Conservation (phyloP, 2,329 filamentous ascomycete species). For the Claviceps sp. region DNA sequence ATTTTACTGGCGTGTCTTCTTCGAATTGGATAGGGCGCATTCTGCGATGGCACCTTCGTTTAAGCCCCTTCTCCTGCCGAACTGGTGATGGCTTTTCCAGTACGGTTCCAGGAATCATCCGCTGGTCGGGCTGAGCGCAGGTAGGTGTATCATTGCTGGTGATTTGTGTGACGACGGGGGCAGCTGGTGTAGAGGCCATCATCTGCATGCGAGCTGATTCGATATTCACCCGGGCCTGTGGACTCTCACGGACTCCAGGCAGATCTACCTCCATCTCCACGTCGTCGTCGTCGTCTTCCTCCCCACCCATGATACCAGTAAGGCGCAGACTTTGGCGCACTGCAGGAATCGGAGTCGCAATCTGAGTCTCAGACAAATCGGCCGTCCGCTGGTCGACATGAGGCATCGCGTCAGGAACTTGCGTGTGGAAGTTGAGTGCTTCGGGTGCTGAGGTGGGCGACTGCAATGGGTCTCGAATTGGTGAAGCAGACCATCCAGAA, state of each 20-base stretch:
- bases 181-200: constrained; percentile 7
- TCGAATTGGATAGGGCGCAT: constrained; percentile 16
- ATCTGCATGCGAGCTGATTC: constrained; percentile 9
- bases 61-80: not conserved
- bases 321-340: no score
- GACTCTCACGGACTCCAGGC: constrained; percentile 14
- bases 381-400: constrained; percentile 1
- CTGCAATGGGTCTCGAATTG: not conserved
- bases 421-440: constrained; percentile 7
- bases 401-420: constrained; percentile 14
- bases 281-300: constrained; percentile 7
- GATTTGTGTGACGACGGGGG: not conserved
- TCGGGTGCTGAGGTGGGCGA: not conserved
- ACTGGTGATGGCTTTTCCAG: not conserved
- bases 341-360: not conserved
- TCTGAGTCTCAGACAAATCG: not conserved
- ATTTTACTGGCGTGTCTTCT: constrained; percentile 4
- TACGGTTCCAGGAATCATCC: constrained; percentile 11
- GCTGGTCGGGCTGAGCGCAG: constrained; percentile 18
- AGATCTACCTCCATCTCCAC: constrained; percentile 23
- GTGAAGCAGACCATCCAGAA: constrained; percentile 13
- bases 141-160: constrained; percentile 17
- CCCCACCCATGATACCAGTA: not conserved
- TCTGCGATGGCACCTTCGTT: constrained; percentile 8
- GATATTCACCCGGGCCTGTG: constrained; percentile 13